These are phyloP conservation scores for Rutstroemia sp. DNA, from an alignment of 2,329 filamentous ascomycete species.

Conservation along the genomic window DNA sequence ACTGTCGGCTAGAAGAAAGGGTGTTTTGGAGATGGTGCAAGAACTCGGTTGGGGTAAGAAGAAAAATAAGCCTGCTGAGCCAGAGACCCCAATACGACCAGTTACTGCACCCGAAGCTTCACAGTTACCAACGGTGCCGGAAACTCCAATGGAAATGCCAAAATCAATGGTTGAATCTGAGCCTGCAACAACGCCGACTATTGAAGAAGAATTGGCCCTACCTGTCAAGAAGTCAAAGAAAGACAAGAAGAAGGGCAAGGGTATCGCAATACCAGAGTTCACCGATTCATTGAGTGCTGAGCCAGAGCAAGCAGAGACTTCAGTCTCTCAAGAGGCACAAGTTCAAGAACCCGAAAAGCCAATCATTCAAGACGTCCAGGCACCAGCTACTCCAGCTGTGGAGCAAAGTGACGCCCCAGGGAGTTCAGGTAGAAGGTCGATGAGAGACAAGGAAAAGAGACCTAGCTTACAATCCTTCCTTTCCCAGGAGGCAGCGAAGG, in stretches of 20 bases:
- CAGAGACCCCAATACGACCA: constrained; percentile 1
- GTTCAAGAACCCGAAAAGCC: neutral
- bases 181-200: neutral
- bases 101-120: constrained; percentile 3
- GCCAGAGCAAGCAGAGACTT: neutral
- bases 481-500: neutral
- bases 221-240: constrained; percentile 33
- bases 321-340: neutral
- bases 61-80: constrained; percentile 3
- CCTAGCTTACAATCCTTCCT: neutral
- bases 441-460: constrained; percentile 24
- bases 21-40: constrained; percentile 9
- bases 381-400: neutral
- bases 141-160: too few relatives aligned
- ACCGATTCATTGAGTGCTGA: neutral
- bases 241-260: constrained; percentile 31
- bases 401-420: neutral
- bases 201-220: constrained; percentile 2
- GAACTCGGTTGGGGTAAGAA: constrained; percentile 7
- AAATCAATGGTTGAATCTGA: neutral
- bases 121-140: neutral
- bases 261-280: neutral
- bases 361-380: neutral
- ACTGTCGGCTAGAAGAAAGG: constrained; percentile 3
- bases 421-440: neutral